These are phyloP conservation scores for Coccomyxa sp. DNA, from an alignment of 139 green algal species.

Conservation along the genomic window DNA sequence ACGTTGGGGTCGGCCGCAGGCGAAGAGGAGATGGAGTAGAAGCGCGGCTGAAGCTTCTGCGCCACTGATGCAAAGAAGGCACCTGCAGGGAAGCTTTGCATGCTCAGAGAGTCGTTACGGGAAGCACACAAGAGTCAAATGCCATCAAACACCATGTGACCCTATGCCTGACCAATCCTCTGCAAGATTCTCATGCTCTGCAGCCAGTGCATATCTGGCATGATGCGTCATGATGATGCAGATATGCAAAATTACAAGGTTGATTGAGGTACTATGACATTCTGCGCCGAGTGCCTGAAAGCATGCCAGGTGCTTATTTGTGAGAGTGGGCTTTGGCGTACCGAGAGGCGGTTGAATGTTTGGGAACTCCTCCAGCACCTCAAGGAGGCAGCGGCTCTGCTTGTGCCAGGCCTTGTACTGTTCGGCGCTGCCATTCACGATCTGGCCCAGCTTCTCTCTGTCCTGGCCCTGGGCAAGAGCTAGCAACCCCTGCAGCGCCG, in stretches of 20 bases:
- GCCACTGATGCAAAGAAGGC: constrained; percentile 86
- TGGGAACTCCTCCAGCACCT: constrained; percentile 85
- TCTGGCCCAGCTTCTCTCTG: constrained; percentile 44
- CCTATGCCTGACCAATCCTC: too few relatives aligned
- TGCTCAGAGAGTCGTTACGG: too few relatives aligned
- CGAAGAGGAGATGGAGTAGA: constrained; percentile 87
- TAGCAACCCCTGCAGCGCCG: constrained; percentile 69
- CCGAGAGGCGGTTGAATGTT: constrained; percentile 72
- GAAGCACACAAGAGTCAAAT: too few relatives aligned
- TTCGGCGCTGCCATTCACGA: constrained; percentile 64
- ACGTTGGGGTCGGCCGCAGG: constrained; percentile 39
- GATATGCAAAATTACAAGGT: too few relatives aligned
- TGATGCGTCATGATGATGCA: too few relatives aligned
- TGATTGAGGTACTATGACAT: too few relatives aligned
- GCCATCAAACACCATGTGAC: too few relatives aligned
- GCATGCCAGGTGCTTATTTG: too few relatives aligned
- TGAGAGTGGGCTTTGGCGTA: too few relatives aligned
- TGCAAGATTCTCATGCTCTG: too few relatives aligned
- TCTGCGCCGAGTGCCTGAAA: too few relatives aligned
- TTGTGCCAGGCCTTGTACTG: constrained; percentile 59
- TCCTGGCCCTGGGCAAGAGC: constrained; percentile 49
- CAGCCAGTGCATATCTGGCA: too few relatives aligned
- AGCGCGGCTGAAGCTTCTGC: constrained; percentile 77
- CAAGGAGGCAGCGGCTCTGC: constrained; percentile 49
- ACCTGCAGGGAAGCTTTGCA: constrained; percentile 37